Conservation (phyloP, 2,329 filamentous ascomycete species). For the Fusarium dimerum region DNA sequence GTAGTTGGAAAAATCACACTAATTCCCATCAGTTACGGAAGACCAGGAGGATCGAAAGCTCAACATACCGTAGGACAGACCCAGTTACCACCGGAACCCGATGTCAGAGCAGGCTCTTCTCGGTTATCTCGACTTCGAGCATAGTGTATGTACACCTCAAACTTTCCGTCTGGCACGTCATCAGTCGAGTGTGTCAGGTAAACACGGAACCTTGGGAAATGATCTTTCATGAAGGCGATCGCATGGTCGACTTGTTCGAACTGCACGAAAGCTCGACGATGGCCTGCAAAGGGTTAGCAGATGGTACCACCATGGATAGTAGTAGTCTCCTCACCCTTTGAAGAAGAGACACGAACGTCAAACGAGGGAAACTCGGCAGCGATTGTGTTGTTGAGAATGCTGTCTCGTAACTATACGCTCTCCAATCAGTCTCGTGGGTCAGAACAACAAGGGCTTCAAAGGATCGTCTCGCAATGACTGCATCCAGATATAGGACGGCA, state of each 20-base stretch:
- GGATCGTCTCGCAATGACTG: constrained; percentile 7
- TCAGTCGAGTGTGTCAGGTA: constrained; percentile 39
- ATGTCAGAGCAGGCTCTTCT: constrained; percentile 29
- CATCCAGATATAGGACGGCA: constrained; percentile 1
- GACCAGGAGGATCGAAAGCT: not conserved
- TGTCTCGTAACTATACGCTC: constrained; percentile 37
- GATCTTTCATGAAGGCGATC: constrained; percentile 42
- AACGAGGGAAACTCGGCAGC: constrained; percentile 38
- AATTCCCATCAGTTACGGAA: constrained; percentile 14
- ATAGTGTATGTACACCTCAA: constrained; percentile 43
- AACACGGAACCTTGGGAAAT: constrained; percentile 43
- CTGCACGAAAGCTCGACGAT: constrained; percentile 44
- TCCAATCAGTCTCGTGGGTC: constrained; percentile 29
- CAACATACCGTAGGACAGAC: constrained; percentile 35
- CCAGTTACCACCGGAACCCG: constrained; percentile 34
- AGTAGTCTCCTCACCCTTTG: constrained; percentile 31
- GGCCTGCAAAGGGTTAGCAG: constrained; percentile 34
- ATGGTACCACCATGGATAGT: not conserved
- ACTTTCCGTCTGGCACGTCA: constrained; percentile 40
- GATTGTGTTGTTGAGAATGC: constrained; percentile 35
- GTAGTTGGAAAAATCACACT: constrained; percentile 45
- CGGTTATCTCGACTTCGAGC: constrained; percentile 40
- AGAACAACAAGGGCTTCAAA: constrained; percentile 11
- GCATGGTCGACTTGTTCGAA: constrained; percentile 43
- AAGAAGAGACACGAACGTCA: constrained; percentile 41